A percentile compares a stretch with the other conserved stretches of the same genome.
These are phyloP conservation scores for Picea engelmannii DNA, from an alignment of 83 land plant species.

Conservation along the genomic window DNA sequence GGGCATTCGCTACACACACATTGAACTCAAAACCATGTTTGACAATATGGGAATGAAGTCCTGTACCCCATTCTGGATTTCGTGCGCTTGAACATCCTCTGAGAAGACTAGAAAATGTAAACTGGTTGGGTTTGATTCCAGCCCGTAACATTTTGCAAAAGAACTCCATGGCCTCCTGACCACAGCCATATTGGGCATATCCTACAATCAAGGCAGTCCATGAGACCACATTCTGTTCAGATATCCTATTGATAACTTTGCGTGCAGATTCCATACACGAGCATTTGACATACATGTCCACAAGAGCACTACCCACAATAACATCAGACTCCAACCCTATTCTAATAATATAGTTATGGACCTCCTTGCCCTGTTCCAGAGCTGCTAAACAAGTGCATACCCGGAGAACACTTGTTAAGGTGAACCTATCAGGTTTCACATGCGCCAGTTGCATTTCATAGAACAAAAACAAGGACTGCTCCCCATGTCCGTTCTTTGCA, in stretches of 20 bases:
- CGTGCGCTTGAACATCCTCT: neutral
- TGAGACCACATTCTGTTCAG: conserved; percentile 1
- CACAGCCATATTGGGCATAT: conserved; percentile 23
- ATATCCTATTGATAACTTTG: conserved; percentile 30
- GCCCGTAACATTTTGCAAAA: neutral
- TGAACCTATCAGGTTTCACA: conserved; percentile 39
- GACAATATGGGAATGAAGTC: conserved; percentile 17
- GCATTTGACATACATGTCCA: conserved; percentile 64
- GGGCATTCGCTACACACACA: conserved; percentile 22
- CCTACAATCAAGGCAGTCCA: conserved; percentile 44
- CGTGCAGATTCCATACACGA: conserved; percentile 30
- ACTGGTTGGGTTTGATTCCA: neutral
- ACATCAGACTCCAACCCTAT: conserved; percentile 43
- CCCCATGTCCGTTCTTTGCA: conserved; percentile 20
- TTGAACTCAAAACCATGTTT: conserved; percentile 26
- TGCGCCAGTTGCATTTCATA: conserved; percentile 17
- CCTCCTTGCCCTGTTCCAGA: conserved; percentile 30
- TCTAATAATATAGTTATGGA: conserved; percentile 45
- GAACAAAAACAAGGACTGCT: conserved; percentile 24
- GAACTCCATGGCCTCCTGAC: neutral
- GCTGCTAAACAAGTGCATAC: conserved; percentile 29
- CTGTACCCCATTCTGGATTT: too few relatives aligned
- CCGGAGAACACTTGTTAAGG: conserved; percentile 39
- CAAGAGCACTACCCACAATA: conserved; percentile 44
- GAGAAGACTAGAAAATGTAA: conserved; percentile 1